phyloP scores from a whole-genome alignment of 2,329 filamentous ascomycete genomes.

The Paraphoma chrysanthemicola region DNA sequence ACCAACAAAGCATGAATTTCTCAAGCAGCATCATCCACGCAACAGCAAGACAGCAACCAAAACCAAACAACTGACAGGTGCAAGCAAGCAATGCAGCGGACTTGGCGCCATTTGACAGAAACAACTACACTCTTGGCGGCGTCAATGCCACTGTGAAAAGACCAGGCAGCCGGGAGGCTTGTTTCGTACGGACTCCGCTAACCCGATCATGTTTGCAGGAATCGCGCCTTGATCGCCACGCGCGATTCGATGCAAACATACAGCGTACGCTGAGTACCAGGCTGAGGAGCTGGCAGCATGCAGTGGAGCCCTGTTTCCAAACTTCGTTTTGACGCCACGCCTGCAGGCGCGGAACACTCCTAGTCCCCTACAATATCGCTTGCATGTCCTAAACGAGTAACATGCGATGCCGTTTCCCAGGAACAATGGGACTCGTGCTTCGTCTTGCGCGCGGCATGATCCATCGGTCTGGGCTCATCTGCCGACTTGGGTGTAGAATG shows the following conservation, averaged over 20 bases:
- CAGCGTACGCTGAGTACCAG: constrained; percentile 12
- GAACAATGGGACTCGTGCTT: constrained; percentile 10
- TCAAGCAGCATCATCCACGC: not conserved
- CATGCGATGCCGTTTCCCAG: constrained; percentile 15
- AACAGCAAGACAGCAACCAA: not conserved
- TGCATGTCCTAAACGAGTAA: constrained; percentile 18
- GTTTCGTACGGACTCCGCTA: constrained; percentile 27
- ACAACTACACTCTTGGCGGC: constrained; percentile 31
- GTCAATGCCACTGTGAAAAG: constrained; percentile 15
- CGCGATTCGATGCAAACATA: constrained; percentile 3
- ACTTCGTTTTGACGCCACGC: constrained; percentile 16
- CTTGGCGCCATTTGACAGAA: constrained; percentile 23
- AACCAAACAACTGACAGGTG: constrained; percentile 20
- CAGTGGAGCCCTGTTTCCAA: constrained; percentile 11
- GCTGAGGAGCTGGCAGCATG: constrained; percentile 8
- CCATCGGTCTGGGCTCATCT: constrained; percentile 14
- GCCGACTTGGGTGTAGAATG: constrained; percentile 1
- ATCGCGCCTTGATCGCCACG: constrained; percentile 10
- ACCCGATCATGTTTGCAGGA: constrained; percentile 9
- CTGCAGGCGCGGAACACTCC: constrained; percentile 21
- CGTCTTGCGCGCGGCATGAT: constrained; percentile 23
- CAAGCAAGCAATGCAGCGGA: constrained; percentile 15
- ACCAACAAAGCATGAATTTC: not conserved
- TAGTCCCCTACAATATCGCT: constrained; percentile 34
- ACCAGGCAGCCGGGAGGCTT: constrained; percentile 17